A percentile compares a stretch with the other conserved stretches of the same genome.
Evolutionary conservation across 257 asterid species (phyloP).

Genomic region (Agastache rugosa): DNA sequence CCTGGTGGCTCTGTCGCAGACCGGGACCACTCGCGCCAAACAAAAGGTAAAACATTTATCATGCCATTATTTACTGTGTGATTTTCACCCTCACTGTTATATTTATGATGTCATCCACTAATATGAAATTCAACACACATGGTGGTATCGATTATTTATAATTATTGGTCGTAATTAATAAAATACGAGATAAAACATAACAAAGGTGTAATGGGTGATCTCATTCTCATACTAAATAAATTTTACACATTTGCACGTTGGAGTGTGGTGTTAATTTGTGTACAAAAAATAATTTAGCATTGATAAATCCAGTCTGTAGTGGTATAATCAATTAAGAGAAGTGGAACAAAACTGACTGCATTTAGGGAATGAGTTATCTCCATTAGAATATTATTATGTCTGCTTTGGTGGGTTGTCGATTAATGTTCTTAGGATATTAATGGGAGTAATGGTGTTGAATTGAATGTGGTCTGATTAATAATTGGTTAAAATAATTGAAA

Average conservation of each 20-base stretch:
- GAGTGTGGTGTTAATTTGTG: too few relatives aligned
- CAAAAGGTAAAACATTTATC: slow-evolving; percentile 66
- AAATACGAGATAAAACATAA: too few relatives aligned
- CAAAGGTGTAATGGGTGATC: too few relatives aligned
- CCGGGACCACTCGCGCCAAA: slow-evolving; percentile 92
- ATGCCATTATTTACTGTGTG: background rate
- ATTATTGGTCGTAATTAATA: too few relatives aligned
- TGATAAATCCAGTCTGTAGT: slow-evolving; percentile 13
- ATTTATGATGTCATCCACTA: background rate
- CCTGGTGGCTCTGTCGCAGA: slow-evolving; percentile 81
- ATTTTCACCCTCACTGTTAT: background rate
- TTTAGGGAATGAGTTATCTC: background rate
- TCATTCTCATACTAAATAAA: too few relatives aligned
- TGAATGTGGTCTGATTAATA: slow-evolving; percentile 35
- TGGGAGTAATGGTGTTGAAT: slow-evolving; percentile 24
- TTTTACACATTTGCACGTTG: too few relatives aligned
- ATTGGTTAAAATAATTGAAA: slow-evolving; percentile 35
- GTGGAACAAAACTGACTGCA: background rate
- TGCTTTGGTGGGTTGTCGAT: slow-evolving; percentile 28
- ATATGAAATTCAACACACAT: too few relatives aligned
- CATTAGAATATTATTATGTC: slow-evolving; percentile 1
- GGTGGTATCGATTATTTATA: too few relatives aligned
- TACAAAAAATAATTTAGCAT: background rate
- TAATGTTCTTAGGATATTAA: slow-evolving; percentile 23
- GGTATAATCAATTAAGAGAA: background rate